phyloP scores from a whole-genome alignment of 2,329 filamentous ascomycete genomes.

The Pseudogymnoascus sp. region DNA sequence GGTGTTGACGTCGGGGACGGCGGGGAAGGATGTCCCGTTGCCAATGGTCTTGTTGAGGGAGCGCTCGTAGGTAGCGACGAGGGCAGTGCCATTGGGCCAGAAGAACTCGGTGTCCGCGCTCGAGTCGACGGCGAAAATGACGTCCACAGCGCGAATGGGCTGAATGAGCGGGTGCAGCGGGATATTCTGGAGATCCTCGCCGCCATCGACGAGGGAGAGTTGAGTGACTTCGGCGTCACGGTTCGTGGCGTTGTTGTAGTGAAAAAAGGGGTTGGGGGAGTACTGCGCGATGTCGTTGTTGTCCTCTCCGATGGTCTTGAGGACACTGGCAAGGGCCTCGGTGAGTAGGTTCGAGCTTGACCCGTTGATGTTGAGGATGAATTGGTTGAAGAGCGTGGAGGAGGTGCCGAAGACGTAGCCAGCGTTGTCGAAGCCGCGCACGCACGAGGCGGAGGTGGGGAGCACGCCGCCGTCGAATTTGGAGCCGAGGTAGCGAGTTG shows the following conservation, averaged over 20 bases:
- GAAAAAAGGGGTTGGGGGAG: conserved; percentile 66
- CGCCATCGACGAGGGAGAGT: conserved; percentile 70
- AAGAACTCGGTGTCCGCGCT: conserved; percentile 60
- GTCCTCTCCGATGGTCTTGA: conserved; percentile 45
- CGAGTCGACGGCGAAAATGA: conserved; percentile 73
- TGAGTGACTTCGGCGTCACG: conserved; percentile 42
- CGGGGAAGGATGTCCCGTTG: conserved; percentile 64
- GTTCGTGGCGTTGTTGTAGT: conserved; percentile 52
- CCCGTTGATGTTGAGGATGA: conserved; percentile 56
- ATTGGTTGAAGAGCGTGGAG: conserved; percentile 74
- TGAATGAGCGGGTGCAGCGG: conserved; percentile 72
- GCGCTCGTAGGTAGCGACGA: conserved; percentile 67
- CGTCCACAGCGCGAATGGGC: conserved; percentile 61
- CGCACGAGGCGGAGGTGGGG: conserved; percentile 48
- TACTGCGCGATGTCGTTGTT: conserved; percentile 69
- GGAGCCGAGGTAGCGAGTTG: conserved; percentile 62
- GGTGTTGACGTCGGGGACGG: conserved; percentile 64
- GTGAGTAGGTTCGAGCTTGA: conserved; percentile 41
- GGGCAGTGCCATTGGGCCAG: conserved; percentile 71
- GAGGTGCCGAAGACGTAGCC: conserved; percentile 83
- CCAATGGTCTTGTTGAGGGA: conserved; percentile 46
- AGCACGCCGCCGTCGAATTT: conserved; percentile 58
- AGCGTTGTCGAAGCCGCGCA: conserved; percentile 73
- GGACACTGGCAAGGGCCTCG: conserved; percentile 41
- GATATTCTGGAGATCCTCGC: conserved; percentile 70